phyloP scores from a whole-genome alignment of 306 rosid genomes.

The Ceratonia siliqua region DNA sequence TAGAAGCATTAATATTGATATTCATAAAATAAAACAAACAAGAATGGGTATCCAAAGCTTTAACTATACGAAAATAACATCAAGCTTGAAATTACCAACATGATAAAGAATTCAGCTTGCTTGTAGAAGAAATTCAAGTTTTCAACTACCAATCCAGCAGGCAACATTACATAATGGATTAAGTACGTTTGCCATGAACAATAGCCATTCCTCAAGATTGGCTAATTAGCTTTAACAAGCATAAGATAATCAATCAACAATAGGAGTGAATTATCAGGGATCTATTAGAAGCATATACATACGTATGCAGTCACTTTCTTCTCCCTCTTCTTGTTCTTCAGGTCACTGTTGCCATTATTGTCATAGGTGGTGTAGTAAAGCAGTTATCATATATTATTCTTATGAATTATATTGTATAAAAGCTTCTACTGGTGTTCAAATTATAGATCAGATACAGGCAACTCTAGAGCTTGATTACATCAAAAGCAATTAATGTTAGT shows the following conservation, averaged over 20 bases:
- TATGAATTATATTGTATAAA: background rate
- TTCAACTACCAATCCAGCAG: slow-evolving; percentile 15
- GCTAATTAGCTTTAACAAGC: background rate
- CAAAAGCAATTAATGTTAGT: background rate
- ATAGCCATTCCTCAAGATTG: background rate
- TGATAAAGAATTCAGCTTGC: background rate
- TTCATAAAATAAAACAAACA: background rate
- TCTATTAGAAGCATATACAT: background rate
- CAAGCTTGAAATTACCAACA: slow-evolving; percentile 3
- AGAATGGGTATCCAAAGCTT: background rate
- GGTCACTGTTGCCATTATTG: background rate
- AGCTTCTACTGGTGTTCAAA: background rate
- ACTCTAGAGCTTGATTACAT: background rate
- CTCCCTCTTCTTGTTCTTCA: background rate
- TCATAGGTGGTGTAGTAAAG: background rate
- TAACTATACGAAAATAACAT: background rate
- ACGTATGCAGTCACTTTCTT: background rate
- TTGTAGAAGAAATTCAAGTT: background rate
- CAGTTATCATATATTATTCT: background rate
- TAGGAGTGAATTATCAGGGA: background rate
- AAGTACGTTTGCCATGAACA: slow-evolving; percentile 5
- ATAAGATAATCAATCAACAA: background rate
- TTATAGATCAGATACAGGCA: background rate
- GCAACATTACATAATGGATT: slow-evolving; percentile 5
- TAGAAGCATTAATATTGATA: slow-evolving; percentile 3